A percentile compares a stretch with the other conserved stretches of the same genome.
Evolutionary conservation across 306 rosid genomes (phyloP).

Genomic region (Ormosia semicastrata): DNA sequence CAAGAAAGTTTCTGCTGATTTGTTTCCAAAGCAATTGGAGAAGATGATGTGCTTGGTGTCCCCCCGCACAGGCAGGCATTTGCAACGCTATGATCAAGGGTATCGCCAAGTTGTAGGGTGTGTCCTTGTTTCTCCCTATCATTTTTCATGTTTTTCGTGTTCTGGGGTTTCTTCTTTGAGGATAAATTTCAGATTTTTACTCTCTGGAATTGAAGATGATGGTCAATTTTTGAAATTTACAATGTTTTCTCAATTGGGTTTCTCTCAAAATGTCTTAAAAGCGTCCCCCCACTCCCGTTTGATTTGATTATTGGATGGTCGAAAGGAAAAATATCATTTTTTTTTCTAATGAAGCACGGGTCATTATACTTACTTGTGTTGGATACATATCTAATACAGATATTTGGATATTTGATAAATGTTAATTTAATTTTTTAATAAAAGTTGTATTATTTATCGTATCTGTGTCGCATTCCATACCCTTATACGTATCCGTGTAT

Average conservation of each 20-base stretch:
- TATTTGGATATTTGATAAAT: too few species aligned
- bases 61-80: slow-evolving; percentile 66
- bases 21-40: slow-evolving; percentile 41
- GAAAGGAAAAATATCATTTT: not conserved
- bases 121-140: not conserved
- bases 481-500: too few species aligned
- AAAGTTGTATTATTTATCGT: too few species aligned
- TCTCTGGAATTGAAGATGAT: not conserved
- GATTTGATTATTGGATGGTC: not conserved
- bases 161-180: not conserved
- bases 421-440: too few species aligned
- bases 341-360: too few species aligned
- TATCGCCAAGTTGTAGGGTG: slow-evolving; percentile 93
- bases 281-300: not conserved
- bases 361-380: too few species aligned
- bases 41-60: slow-evolving; percentile 55
- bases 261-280: not conserved
- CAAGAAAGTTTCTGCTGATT: slow-evolving; percentile 33
- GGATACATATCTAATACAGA: too few species aligned
- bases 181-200: slow-evolving; percentile 14
- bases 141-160: not conserved
- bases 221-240: not conserved
- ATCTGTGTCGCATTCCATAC: too few species aligned
- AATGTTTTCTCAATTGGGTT: slow-evolving; percentile 23
- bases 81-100: slow-evolving; percentile 74